Conservation (phyloP, 805 yeast genomes). For the Cyberlindnera misumaiensis region DNA sequence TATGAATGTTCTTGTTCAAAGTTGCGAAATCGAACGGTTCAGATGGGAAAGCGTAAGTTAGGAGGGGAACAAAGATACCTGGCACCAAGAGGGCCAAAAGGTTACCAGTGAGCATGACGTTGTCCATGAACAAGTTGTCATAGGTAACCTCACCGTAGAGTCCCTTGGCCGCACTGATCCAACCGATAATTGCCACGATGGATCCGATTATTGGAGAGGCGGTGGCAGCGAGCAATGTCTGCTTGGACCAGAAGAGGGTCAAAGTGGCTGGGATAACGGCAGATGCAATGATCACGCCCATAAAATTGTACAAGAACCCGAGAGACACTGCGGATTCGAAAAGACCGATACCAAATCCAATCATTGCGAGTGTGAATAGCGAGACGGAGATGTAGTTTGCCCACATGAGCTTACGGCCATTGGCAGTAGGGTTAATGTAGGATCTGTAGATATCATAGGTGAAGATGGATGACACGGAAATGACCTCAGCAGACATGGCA, state of each 20-base stretch:
- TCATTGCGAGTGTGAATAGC: conserved; percentile 52
- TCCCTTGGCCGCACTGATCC: conserved; percentile 48
- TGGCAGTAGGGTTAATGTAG: conserved; percentile 72
- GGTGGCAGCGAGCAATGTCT: conserved; percentile 63
- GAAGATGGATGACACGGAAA: conserved; percentile 78
- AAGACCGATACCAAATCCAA: conserved; percentile 77
- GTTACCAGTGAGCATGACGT: conserved; percentile 87
- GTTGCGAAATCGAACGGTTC: conserved; percentile 70
- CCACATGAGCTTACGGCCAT: conserved; percentile 62
- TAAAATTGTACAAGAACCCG: conserved; percentile 82
- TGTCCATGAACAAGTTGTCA: conserved; percentile 65
- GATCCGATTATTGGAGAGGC: conserved; percentile 78
- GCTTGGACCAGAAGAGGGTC: conserved; percentile 56
- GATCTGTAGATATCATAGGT: conserved; percentile 82
- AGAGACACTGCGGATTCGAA: conserved; percentile 75
- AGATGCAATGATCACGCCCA: conserved; percentile 85
- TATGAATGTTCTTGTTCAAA: conserved; percentile 45
- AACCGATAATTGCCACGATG: conserved; percentile 61
- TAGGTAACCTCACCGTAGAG: conserved; percentile 38
- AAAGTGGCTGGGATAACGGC: conserved; percentile 76
- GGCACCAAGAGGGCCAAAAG: conserved; percentile 78
- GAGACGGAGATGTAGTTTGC: conserved; percentile 20
- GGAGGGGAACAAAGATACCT: conserved; percentile 52
- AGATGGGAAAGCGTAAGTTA: conserved; percentile 62
- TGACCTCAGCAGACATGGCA: conserved; percentile 86